Base-by-base conservation (phyloP, 2,329 filamentous ascomycete genomes). In the Alternaria novae-zelandiae region DNA sequence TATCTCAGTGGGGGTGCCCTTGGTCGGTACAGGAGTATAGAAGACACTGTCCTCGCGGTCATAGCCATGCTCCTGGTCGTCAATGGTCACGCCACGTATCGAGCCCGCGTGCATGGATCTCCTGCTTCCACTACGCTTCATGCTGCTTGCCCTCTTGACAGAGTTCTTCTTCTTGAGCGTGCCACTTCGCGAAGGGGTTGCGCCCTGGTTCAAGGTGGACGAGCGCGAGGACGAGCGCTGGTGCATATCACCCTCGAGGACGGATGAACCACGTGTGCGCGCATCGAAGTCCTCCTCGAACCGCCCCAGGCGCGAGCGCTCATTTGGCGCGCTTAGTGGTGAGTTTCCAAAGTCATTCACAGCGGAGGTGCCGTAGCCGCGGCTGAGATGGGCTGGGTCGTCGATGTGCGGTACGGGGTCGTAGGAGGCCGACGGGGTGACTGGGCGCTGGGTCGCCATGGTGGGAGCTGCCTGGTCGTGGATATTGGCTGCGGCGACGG, bases 121-220 rank as follows among this genome's bases (percentile, higher is more conserved):
- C 57, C 91, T 89, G 80, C 94, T 97, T 68, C 89, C 86, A 77
- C 90, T 94, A 71, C 94, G 90, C 80, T 90, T 91, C 69, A 97
- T 76, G 75, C 93, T 96, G 43, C 85, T 87, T 64, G 86, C 89
- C 73, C 91, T 88, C 69, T 90, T 90, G 62, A 97, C 78, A 10
- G 94, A 97, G 23, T 84, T 84, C 81, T 93, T 96, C 85, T 98
- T 98, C 84, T 93, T 96, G 71, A 98, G 85, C 0, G 94, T 97
- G 63, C 93, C 92, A 65, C 85, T 85, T 60, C 89, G 86, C 81
- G 79, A 86, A 75, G 74, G 84, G 73, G 70, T 84, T 78, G 75
- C 86, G 71, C 85, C 78, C 76, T 74, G 77, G 77, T 76, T 70
- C 41, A 74, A 56, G 3, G 70, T 73, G 11, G 71, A 74, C 59